Percentiles rank a stretch among this genome's conserved stretches.
phyloP scores from a whole-genome alignment of 176 grass and related monocot species.

The Cenchrus fungigraminus region DNA sequence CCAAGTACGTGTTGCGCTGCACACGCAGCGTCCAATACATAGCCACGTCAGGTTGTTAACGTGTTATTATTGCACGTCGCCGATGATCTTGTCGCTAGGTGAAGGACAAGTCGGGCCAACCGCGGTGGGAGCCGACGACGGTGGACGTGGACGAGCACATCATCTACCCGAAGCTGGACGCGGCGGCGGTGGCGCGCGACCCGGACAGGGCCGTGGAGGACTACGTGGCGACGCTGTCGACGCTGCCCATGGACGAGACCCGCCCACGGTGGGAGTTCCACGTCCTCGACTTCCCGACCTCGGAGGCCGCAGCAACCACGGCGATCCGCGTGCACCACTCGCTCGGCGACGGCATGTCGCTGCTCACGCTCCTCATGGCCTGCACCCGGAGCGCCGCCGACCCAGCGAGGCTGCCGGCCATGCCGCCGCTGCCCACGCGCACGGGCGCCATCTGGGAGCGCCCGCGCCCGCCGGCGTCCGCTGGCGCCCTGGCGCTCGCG shows the following conservation, averaged over 20 bases:
- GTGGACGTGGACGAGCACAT: conserved; percentile 74
- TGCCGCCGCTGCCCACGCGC: conserved; percentile 50
- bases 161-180: conserved; percentile 58
- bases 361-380: conserved; percentile 85
- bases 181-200: conserved; percentile 30
- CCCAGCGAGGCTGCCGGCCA: conserved; percentile 56
- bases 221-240: conserved; percentile 80
- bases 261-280: conserved; percentile 92
- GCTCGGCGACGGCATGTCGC: conserved; percentile 91
- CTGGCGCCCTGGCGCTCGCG: conserved; percentile 33
- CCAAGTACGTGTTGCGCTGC: conserved; percentile 33
- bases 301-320: conserved; percentile 55
- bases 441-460: conserved; percentile 50
- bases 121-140: conserved; percentile 57
- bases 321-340: conserved; percentile 89
- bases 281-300: conserved; percentile 84
- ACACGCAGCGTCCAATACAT: too few species aligned
- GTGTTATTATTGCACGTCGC: background rate
- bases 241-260: conserved; percentile 54
- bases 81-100: conserved; percentile 27
- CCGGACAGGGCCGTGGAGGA: conserved; percentile 73
- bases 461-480: conserved; percentile 33
- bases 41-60: background rate
- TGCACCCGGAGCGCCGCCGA: conserved; percentile 71
- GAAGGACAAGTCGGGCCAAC: conserved; percentile 30